phyloP scores from a whole-genome alignment of 2,329 filamentous ascomycete species.

The Aureobasidium mangrovei region DNA sequence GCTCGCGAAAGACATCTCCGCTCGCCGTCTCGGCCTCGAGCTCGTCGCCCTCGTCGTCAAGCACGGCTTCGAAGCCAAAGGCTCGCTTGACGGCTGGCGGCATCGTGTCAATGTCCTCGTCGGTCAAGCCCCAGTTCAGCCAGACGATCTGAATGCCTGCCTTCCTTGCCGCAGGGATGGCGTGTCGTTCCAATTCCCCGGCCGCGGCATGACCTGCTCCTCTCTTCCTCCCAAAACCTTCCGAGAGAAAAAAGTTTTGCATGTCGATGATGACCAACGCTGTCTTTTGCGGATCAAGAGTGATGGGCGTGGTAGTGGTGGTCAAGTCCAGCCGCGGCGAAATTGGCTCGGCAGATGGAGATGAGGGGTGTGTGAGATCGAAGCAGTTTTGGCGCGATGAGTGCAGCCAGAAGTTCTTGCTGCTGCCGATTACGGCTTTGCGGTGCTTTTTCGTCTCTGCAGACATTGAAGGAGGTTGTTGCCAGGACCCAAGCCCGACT shows the following conservation, averaged over 20 bases:
- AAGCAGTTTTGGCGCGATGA: slow-evolving; percentile 33
- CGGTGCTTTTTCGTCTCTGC: slow-evolving; percentile 17
- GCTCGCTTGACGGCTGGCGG: slow-evolving; percentile 35
- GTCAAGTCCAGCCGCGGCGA: slow-evolving; percentile 19
- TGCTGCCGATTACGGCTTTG: slow-evolving; percentile 34
- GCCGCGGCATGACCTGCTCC: slow-evolving; percentile 37
- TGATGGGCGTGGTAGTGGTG: slow-evolving; percentile 24
- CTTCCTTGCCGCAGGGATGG: slow-evolving; percentile 38
- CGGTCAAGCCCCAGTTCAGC: slow-evolving; percentile 35
- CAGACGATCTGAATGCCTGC: slow-evolving; percentile 34
- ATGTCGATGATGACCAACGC: slow-evolving; percentile 35
- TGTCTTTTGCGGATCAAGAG: slow-evolving; percentile 28
- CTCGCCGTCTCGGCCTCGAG: slow-evolving; percentile 9
- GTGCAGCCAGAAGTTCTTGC: slow-evolving; percentile 38
- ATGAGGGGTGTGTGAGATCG: slow-evolving; percentile 37
- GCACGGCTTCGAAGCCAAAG: slow-evolving; percentile 36
- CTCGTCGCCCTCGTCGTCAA: slow-evolving; percentile 19
- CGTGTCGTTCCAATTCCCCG: slow-evolving; percentile 34
- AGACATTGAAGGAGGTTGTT: neutral
- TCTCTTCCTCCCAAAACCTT: slow-evolving; percentile 23
- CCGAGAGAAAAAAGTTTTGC: slow-evolving; percentile 36
- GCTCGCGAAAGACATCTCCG: slow-evolving; percentile 17
- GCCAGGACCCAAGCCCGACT: neutral
- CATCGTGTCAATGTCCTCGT: slow-evolving; percentile 31
- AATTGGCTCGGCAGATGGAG: slow-evolving; percentile 21